Evolutionary conservation across 352 stramenopile species (phyloP).

Genomic region (Phytophthora agathidicida): DNA sequence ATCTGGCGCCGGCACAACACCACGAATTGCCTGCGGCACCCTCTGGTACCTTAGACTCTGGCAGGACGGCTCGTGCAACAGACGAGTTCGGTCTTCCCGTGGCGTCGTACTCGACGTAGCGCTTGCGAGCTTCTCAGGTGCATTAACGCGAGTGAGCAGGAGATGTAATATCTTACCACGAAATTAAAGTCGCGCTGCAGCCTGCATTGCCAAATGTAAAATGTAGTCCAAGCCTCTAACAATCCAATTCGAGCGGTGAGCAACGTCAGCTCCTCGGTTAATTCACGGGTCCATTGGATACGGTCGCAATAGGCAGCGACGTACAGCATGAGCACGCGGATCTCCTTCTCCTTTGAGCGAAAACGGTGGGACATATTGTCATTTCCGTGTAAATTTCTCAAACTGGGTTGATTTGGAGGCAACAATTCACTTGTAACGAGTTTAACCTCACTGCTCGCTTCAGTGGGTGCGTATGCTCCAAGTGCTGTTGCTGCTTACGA

Average conservation of each 20-base stretch:
- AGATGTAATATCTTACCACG: not conserved
- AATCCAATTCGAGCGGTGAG: conserved; percentile 4
- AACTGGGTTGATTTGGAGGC: no score
- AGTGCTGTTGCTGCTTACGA: no score
- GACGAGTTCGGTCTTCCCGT: conserved; percentile 85
- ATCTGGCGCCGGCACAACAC: conserved; percentile 55
- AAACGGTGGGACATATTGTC: no score
- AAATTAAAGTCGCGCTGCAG: no score
- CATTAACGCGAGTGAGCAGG: not conserved
- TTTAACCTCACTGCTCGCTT: no score
- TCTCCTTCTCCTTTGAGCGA: conserved; percentile 99
- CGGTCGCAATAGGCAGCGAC: conserved; percentile 8
- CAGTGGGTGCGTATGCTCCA: no score
- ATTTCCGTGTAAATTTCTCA: no score
- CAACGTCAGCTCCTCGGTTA: conserved; percentile 7
- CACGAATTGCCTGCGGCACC: conserved; percentile 69
- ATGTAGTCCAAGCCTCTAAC: conserved; percentile 98
- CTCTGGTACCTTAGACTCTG: conserved; percentile 44
- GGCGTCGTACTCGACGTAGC: conserved; percentile 38
- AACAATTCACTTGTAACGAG: no score
- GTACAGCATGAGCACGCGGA: conserved; percentile 97
- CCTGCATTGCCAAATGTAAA: no score
- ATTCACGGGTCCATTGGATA: not conserved
- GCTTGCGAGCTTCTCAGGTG: no score
- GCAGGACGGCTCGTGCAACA: conserved; percentile 34